Evolutionary conservation across 129 eudicot genomes (phyloP), one percentile per base, ranked within the genome.

Genomic region (Daucus carota): DNA sequence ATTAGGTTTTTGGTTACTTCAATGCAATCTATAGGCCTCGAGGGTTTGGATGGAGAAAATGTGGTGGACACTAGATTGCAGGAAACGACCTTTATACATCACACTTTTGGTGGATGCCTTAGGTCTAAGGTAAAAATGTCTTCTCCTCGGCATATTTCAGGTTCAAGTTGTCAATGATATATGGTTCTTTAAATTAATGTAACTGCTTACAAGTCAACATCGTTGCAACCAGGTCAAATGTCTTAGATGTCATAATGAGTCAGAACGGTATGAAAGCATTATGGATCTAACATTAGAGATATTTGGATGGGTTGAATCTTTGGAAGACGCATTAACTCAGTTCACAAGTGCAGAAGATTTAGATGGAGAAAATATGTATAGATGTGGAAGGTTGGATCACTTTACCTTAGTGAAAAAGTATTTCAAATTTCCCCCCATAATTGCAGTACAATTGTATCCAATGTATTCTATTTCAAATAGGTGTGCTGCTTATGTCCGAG

Each of bases 211-310:
- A 50, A 12, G 50, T 47, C 32, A 16, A 57, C 17, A 40, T 52
- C 41, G 57, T 50, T 81, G 48, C 66, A 47, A 63, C 36, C 86
- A 93, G 98, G 97, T 93, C 75, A 87, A 85, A 84, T 93, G 98
- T 79, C 69, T 89, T 79, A 91, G 82, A 79, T 93, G 98, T 82
- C 85, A 87, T 78, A 93, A 89, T n/a, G 96, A 87, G 81, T 93
- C 98, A 17, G 93, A 84, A 77, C 86, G 92, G 74, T 87, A 73
- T 70, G 98, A 93, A 79, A 91, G 86, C 83, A 83, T 93, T 78
- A 91, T 93, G 98, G 98, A 93, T 79, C 93, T 93, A 70, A 87
- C 96, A 3, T 80, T 93, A 46, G 98, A 93, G 87, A 93, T 93
- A 73, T 87, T 31, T 29, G 98, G 97, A 42, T 84, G 90, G 93